Conservation (phyloP, 2,329 filamentous ascomycete genomes). For the Lachnellula hyalina region DNA sequence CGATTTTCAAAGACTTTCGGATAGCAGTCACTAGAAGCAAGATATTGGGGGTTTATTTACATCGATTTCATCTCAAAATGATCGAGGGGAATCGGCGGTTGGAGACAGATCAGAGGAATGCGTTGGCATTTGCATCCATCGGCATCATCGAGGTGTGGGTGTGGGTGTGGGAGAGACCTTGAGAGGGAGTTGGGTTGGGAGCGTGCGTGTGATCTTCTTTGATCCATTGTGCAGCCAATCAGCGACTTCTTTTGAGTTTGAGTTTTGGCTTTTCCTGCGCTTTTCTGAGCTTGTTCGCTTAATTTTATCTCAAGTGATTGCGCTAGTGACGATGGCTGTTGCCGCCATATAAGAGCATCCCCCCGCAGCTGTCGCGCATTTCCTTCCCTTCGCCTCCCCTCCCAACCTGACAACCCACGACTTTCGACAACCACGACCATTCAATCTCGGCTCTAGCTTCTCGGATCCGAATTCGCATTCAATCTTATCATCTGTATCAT, state of each 20-base stretch:
- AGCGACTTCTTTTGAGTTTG: neutral
- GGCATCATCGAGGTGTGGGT: conserved; percentile 1
- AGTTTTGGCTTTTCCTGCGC: neutral
- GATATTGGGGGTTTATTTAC: conserved; percentile 4
- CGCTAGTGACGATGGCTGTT: neutral
- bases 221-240: conserved; percentile 5
- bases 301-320: neutral
- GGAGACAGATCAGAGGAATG: conserved; percentile 9
- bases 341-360: neutral
- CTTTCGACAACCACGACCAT: neutral
- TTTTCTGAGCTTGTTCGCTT: neutral
- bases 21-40: conserved; percentile 15
- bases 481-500: conserved; percentile 6
- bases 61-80: conserved; percentile 9
- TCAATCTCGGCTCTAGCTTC: neutral
- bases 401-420: neutral
- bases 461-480: neutral
- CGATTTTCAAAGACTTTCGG: conserved; percentile 2
- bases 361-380: neutral
- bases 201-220: conserved; percentile 8
- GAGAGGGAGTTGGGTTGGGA: neutral
- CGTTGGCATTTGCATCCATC: conserved; percentile 6
- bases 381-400: conserved; percentile 3
- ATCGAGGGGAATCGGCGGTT: conserved; percentile 1
- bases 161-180: neutral